Conservation (phyloP, 1,284 basidiomycete species). For the Tilletia caries region DNA sequence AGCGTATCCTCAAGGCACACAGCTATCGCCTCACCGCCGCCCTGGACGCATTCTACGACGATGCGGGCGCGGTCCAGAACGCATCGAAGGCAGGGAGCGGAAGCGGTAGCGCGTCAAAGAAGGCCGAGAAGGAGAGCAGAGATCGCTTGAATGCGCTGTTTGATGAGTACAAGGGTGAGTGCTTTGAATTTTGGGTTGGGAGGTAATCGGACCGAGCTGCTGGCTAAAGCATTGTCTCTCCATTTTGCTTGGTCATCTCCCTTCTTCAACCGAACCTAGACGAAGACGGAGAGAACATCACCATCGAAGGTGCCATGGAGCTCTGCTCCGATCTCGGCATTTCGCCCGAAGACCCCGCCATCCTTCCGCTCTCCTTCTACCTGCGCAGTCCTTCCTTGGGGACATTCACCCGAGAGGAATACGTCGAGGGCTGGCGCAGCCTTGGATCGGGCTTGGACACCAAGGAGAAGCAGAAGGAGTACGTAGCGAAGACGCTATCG, state of each 20-base stretch:
- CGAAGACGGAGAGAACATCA: conserved; percentile 38
- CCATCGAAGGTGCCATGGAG: conserved; percentile 43
- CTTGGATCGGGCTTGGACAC: conserved; percentile 33
- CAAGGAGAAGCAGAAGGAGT: conserved; percentile 36
- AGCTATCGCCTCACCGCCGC: conserved; percentile 68
- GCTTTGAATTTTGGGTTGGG: neutral
- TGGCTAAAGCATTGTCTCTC: neutral
- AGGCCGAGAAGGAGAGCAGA: conserved; percentile 28
- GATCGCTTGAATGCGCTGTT: conserved; percentile 65
- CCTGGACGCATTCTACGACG: conserved; percentile 69
- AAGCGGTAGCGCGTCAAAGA: conserved; percentile 10
- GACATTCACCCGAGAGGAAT: conserved; percentile 38
- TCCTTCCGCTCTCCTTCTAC: conserved; percentile 50
- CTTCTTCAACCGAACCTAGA: conserved; percentile 14
- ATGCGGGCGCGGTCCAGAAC: conserved; percentile 35
- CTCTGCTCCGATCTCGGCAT: conserved; percentile 44
- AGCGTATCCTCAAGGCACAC: conserved; percentile 68
- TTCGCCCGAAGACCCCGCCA: conserved; percentile 42
- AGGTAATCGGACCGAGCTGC: too few relatives aligned
- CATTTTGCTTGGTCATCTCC: neutral
- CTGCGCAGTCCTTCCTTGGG: conserved; percentile 42
- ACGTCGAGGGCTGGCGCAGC: conserved; percentile 45
- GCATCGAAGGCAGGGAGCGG: conserved; percentile 27
- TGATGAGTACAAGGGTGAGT: conserved; percentile 71
- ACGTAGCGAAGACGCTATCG: conserved; percentile 28